phyloP scores from a whole-genome alignment of 441 rosid genomes.

The Pelargonium fulgidum region DNA sequence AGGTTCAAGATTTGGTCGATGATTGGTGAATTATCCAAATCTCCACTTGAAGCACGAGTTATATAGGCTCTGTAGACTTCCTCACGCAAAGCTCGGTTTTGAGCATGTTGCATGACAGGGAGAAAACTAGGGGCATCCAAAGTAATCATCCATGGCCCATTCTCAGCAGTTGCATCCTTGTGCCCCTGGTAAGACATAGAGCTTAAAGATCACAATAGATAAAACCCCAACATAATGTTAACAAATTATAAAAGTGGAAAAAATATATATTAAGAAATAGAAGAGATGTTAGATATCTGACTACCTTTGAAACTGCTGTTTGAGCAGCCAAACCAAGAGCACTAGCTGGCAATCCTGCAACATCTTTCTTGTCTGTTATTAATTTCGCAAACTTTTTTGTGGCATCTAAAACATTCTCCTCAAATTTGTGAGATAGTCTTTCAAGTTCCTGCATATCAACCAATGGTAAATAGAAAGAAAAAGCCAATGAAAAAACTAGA shows the following conservation, averaged over 20 bases:
- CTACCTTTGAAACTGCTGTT: slow-evolving; percentile 76
- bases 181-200: slow-evolving; percentile 49
- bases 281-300: not conserved
- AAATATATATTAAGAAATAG: slow-evolving; percentile 6
- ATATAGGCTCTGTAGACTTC: slow-evolving; percentile 68
- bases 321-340: slow-evolving; percentile 88
- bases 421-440: slow-evolving; percentile 65
- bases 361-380: slow-evolving; percentile 63
- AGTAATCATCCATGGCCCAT: slow-evolving; percentile 83
- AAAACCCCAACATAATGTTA: not conserved
- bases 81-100: slow-evolving; percentile 69
- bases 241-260: slow-evolving; percentile 4
- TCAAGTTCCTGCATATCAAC: slow-evolving; percentile 58
- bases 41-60: slow-evolving; percentile 66
- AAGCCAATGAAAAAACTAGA: slow-evolving; percentile 7
- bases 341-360: slow-evolving; percentile 69
- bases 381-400: slow-evolving; percentile 82
- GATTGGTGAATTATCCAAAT: slow-evolving; percentile 62
- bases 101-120: slow-evolving; percentile 81
- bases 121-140: slow-evolving; percentile 72
- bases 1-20: slow-evolving; percentile 69
- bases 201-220: slow-evolving; percentile 3
- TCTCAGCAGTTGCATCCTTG: slow-evolving; percentile 71
- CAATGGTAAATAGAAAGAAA: slow-evolving; percentile 8
- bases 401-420: slow-evolving; percentile 82